phyloP scores from a whole-genome alignment of 768 basidiomycete species.

The Bullera alba region DNA sequence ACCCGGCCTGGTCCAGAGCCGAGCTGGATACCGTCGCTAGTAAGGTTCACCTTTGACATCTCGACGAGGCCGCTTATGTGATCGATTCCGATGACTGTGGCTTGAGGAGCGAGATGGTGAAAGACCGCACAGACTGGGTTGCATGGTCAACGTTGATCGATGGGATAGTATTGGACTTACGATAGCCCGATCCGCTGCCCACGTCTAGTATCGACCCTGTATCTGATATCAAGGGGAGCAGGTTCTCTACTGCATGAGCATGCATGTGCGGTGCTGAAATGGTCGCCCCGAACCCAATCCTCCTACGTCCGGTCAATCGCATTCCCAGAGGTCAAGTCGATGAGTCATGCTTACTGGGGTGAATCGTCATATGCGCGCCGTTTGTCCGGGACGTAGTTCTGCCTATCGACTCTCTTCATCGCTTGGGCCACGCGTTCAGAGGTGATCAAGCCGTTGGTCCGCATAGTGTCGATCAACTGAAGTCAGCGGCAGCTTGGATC shows the following conservation, averaged over 20 bases:
- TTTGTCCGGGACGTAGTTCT: slow-evolving; percentile 56
- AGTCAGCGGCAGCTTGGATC: not conserved
- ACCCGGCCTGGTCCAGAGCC: slow-evolving; percentile 54
- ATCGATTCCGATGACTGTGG: slow-evolving; percentile 73
- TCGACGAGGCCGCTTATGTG: slow-evolving; percentile 74
- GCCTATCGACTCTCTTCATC: slow-evolving; percentile 64
- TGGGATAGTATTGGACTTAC: slow-evolving; percentile 1
- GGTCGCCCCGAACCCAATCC: slow-evolving; percentile 77
- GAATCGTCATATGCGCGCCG: slow-evolving; percentile 66
- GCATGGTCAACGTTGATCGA: not conserved
- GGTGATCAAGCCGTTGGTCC: slow-evolving; percentile 53
- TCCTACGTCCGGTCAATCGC: slow-evolving; percentile 46
- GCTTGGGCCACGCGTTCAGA: slow-evolving; percentile 60
- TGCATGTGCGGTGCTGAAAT: slow-evolving; percentile 99
- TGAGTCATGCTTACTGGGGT: slow-evolving; percentile 54
- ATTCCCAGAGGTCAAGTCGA: not conserved
- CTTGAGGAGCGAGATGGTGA: slow-evolving; percentile 58
- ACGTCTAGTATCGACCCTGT: slow-evolving; percentile 72
- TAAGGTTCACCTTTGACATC: slow-evolving; percentile 58
- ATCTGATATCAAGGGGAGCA: slow-evolving; percentile 59
- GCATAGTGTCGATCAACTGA: slow-evolving; percentile 62
- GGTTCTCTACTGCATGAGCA: slow-evolving; percentile 72
- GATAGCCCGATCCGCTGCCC: slow-evolving; percentile 56
- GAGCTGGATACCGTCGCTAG: slow-evolving; percentile 55
- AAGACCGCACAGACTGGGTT: slow-evolving; percentile 57